These are phyloP conservation scores for Tolypocladium inflatum DNA, from an alignment of 2,329 filamentous ascomycete species.

Conservation along the genomic window DNA sequence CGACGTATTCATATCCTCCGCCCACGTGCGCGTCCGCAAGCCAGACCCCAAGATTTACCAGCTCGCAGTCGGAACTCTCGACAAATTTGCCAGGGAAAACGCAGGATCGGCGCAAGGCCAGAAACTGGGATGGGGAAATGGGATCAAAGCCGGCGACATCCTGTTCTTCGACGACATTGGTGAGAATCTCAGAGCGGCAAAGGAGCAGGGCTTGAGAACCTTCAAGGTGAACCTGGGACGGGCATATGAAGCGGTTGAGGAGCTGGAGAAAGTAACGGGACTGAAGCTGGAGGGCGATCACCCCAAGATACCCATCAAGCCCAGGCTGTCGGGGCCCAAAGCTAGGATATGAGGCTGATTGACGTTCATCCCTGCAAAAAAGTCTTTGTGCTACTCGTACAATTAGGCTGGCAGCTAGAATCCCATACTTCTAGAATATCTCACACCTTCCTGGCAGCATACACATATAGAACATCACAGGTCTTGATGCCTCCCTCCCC, in stretches of 20 bases:
- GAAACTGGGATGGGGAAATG: conserved; percentile 32
- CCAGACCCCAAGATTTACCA: conserved; percentile 77
- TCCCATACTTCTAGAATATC: neutral
- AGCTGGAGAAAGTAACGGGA: conserved; percentile 68
- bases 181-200: conserved; percentile 77
- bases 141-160: conserved; percentile 56
- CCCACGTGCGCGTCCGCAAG: conserved; percentile 80
- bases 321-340: conserved; percentile 20
- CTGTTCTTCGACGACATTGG: conserved; percentile 93
- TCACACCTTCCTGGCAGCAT: conserved; percentile 11
- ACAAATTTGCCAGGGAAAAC: conserved; percentile 50
- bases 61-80: conserved; percentile 57
- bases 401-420: neutral
- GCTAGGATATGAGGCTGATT: conserved; percentile 30
- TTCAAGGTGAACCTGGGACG: conserved; percentile 76
- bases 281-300: conserved; percentile 49
- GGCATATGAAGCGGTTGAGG: conserved; percentile 70
- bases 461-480: conserved; percentile 18
- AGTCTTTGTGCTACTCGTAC: neutral
- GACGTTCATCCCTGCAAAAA: neutral
- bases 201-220: conserved; percentile 64
- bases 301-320: conserved; percentile 37
- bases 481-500: conserved; percentile 11
- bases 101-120: conserved; percentile 26
- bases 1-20: conserved; percentile 80